Conservation (phyloP, 805 yeast genomes). For the Lipomyces chichibuensis region DNA sequence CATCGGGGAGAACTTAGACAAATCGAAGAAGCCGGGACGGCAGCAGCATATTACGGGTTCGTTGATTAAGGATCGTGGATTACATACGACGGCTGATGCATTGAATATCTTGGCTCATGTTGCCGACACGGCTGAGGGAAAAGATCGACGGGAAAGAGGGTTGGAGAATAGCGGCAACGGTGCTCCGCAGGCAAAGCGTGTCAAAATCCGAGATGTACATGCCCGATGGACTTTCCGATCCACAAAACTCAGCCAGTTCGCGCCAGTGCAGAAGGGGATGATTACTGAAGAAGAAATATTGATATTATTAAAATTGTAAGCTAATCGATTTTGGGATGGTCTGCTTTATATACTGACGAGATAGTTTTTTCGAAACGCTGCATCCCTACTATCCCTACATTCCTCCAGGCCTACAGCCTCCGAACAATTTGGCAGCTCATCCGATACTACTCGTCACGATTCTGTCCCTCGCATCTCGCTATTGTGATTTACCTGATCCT, state of each 20-base stretch:
- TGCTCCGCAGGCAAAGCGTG: conserved; percentile 13
- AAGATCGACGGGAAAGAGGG: conserved; percentile 8
- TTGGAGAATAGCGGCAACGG: not conserved
- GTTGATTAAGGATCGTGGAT: conserved; percentile 38
- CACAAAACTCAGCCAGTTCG: conserved; percentile 26
- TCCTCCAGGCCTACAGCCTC: conserved; percentile 70
- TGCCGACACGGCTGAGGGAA: conserved; percentile 39
- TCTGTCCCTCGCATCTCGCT: conserved; percentile 76
- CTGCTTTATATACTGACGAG: conserved; percentile 28
- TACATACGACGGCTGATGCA: conserved; percentile 48
- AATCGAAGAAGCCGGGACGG: not conserved
- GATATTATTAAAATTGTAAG: conserved; percentile 39
- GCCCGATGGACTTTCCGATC: conserved; percentile 32
- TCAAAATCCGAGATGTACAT: conserved; percentile 5
- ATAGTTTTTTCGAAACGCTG: conserved; percentile 67
- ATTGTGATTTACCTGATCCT: conserved; percentile 59
- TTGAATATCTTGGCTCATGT: conserved; percentile 47
- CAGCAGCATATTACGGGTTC: conserved; percentile 21
- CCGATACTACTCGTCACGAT: conserved; percentile 82
- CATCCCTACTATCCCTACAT: conserved; percentile 91
- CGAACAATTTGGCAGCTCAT: conserved; percentile 68
- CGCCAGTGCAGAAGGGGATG: conserved; percentile 49
- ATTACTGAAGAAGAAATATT: conserved; percentile 54
- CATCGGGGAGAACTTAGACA: not conserved
- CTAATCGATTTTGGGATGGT: not conserved